These are phyloP conservation scores for Scorias spongiosa DNA, from an alignment of 2,329 filamentous ascomycete species.

Conservation along the genomic window DNA sequence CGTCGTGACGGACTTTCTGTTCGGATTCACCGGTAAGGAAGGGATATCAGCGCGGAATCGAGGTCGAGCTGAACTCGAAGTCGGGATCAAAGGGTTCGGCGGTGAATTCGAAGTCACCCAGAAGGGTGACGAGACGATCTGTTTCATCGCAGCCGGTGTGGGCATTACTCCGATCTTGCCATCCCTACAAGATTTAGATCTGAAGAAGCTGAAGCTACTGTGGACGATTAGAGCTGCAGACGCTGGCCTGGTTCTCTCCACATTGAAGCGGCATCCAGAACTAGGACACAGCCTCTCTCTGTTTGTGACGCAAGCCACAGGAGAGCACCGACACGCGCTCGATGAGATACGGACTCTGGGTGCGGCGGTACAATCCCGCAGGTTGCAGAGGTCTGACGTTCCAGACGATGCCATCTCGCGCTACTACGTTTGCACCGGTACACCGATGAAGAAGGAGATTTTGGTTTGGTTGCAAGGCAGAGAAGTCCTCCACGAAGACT, in stretches of 20 bases:
- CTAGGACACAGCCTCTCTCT: conserved; percentile 41
- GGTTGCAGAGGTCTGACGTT: conserved; percentile 35
- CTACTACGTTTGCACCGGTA: conserved; percentile 47
- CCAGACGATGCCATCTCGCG: conserved; percentile 17
- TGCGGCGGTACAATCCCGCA: conserved; percentile 26
- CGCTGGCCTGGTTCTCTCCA: conserved; percentile 44
- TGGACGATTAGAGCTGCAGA: conserved; percentile 55
- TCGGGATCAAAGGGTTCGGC: conserved; percentile 59
- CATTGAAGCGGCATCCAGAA: conserved; percentile 36
- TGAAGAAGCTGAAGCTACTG: conserved; percentile 38
- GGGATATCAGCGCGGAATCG: conserved; percentile 10
- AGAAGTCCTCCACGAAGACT: conserved; percentile 36
- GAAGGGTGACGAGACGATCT: conserved; percentile 16
- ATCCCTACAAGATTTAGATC: conserved; percentile 26
- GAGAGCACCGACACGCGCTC: conserved; percentile 18
- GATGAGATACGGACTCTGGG: conserved; percentile 25
- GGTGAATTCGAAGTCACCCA: conserved; percentile 39
- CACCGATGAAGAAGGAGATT: conserved; percentile 33
- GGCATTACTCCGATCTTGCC: conserved; percentile 68
- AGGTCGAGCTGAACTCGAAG: conserved; percentile 37
- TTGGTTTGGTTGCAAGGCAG: conserved; percentile 33
- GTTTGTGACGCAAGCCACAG: conserved; percentile 42
- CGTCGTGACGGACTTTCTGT: conserved; percentile 50
- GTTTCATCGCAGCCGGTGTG: conserved; percentile 64
- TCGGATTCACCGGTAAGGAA: conserved; percentile 16